Evolutionary conservation across 1,139 yeast genomes (phyloP), one percentile per base, ranked within the genome.

Genomic region (Nematodospora anomalae): DNA sequence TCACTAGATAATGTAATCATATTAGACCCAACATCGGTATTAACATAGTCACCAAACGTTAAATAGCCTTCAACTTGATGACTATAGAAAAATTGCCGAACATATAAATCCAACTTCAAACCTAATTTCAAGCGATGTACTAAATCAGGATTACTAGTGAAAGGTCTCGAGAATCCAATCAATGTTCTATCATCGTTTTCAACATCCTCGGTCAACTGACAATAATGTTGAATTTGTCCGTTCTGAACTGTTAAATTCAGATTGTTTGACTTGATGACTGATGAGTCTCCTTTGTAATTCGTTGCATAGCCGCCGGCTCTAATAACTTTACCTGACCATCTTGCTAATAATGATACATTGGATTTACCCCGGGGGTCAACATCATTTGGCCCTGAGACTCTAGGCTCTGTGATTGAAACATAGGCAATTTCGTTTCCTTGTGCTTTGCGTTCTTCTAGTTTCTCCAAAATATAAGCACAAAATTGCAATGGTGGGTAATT

Each of bases 81-180:
- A 9, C 48, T 31, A 43, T 60, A 60, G 37, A 60, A 60, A 4
- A 44, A 39, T 9, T 33, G 34, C 40, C 64, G 44, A 23, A 57
- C 50, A 33, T 60, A 60, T 11, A 43, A 44, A 16, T 44, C 45
- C 26, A 53, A 41, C 12, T 46, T 38, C 7, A 32, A 21, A 8
- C 41, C 33, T 3, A 41, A 26, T 25, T 60, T 58, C 36, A 74
- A 48, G 40, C 74, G 58, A 14, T 56, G 50, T 10, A 66, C 62
- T 22, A 75, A 51, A 46, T 74, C 80, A 1, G 80, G 80, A 47
- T 73, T 76, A 15, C 78, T 52, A 26, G 71, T 71, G 46, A 60
- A 74, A 36, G 56, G 57, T 37, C 79, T 58, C 16, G 79, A 77
- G 41, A 69, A 60, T 1, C 70, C 78, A 33, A 71, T 56, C 33